Evolutionary conservation across 495 filamentous ascomycete species (phyloP).

Genomic region (Ascodesmis nigricans): DNA sequence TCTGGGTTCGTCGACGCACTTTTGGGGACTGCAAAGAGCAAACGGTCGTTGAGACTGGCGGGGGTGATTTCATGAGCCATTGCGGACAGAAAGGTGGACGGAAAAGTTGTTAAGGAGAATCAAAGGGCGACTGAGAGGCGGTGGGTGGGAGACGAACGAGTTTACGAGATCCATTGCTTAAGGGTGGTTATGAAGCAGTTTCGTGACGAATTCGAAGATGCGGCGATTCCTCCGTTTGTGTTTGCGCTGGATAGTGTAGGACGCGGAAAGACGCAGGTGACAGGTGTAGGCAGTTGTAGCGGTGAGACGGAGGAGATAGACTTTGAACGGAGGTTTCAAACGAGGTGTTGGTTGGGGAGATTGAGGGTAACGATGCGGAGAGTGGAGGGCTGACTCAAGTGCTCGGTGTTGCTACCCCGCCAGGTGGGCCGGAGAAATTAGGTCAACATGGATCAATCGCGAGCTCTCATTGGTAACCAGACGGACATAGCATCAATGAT

Average conservation of each 20-base stretch:
- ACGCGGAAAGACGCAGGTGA: background rate
- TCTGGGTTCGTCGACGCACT: conserved; percentile 35
- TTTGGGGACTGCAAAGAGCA: conserved; percentile 92
- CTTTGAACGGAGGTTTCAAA: background rate
- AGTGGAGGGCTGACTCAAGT: too few relatives aligned
- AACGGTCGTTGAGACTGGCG: conserved; percentile 67
- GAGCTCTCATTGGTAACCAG: too few relatives aligned
- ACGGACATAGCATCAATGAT: too few relatives aligned
- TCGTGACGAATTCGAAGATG: background rate
- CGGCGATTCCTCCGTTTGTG: background rate
- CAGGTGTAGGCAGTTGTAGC: background rate
- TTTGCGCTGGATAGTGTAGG: background rate
- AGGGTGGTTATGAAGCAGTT: conserved; percentile 1
- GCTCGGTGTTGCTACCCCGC: too few relatives aligned
- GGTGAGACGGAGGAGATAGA: background rate
- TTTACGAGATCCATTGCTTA: conserved; percentile 59
- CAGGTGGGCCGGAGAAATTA: too few relatives aligned
- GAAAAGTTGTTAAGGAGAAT: conserved; percentile 2
- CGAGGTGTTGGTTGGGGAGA: background rate
- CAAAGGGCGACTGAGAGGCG: background rate
- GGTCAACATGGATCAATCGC: too few relatives aligned
- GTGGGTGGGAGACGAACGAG: conserved; percentile 35
- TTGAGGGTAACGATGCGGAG: too few relatives aligned
- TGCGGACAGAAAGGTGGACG: too few relatives aligned
- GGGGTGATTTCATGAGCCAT: too few relatives aligned